Base-by-base conservation (phyloP, 1,139 yeast species). In the Arxiozyma slooffiae region DNA sequence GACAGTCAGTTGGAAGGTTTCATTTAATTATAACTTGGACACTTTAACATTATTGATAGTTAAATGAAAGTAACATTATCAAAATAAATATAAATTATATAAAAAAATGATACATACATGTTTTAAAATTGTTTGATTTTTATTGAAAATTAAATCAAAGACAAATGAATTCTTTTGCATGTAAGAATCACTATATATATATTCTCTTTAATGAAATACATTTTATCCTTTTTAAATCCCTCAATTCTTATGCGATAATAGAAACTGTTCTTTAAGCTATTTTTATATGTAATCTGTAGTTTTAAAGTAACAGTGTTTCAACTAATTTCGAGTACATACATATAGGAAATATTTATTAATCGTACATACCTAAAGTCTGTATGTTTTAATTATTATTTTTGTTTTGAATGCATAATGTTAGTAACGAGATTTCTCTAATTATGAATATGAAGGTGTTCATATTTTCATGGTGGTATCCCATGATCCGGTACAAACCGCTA, bases 401-500 rank as follows among this genome's bases (percentile, higher is more conserved):
- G 14, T 30, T n/a, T 30, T 30, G 36, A 30, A 30, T 30, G 30
- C n/a, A 8, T 30, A 30, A 30, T 30, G n/a, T 30, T 30, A 11
- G 36, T 2, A 14, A 30, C 6, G 36, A 3, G n/a, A 30, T 30
- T 30, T 30, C 14, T 8, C n/a, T 30, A n/a, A 43, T 57, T 52
- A 66, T 30, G 60, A 56, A 52, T 64, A 68, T n/a, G 61, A 58
- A 5, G 75, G 74, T 0, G 80, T 73, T 87, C 88, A 83, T 1
- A 84, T 70, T 60, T 79, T 80, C 55, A 84, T 74, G 2, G 86
- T 79, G 17, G 79, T 67, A 61, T 83, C 90, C 82, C 88, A 80
- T 11, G 86, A 80, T 1, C 84, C 81, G 2, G 92, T 83, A 46
- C 82, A 80, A 18, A 84, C 73, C 0, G 81, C 89, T 37, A 79